Evolutionary conservation across 2,329 filamentous ascomycete genomes (phyloP).

Genomic region (Penicillium sp.): DNA sequence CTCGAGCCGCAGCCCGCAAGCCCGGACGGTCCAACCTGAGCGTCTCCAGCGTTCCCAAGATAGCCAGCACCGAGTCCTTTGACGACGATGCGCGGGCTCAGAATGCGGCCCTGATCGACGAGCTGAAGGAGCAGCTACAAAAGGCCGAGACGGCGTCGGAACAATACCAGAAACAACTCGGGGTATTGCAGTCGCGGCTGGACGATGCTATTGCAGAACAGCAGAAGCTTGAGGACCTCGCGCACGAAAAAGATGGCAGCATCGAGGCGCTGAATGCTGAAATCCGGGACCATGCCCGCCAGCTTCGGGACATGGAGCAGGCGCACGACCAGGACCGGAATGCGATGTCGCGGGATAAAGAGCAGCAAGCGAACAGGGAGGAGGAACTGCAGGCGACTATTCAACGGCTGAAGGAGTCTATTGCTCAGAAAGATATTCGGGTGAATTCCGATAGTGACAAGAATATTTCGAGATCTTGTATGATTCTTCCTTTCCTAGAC

Average conservation of each 20-base stretch:
- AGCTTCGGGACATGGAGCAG: conserved; percentile 85
- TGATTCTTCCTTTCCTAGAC: conserved; percentile 17
- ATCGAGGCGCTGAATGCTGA: conserved; percentile 78
- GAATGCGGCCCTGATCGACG: conserved; percentile 72
- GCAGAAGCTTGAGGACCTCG: conserved; percentile 77
- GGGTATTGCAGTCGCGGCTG: conserved; percentile 77
- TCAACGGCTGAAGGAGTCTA: conserved; percentile 82
- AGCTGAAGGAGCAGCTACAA: conserved; percentile 76
- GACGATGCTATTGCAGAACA: conserved; percentile 84
- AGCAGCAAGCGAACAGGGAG: conserved; percentile 76
- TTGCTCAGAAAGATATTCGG: conserved; percentile 68
- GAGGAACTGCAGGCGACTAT: conserved; percentile 89
- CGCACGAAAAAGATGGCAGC: conserved; percentile 81
- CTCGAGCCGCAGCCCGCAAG: conserved; percentile 65
- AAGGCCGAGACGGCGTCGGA: conserved; percentile 75
- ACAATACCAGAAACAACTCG: conserved; percentile 76
- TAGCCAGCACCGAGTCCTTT: conserved; percentile 44
- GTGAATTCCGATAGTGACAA: conserved; percentile 49
- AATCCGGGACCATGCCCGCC: conserved; percentile 75
- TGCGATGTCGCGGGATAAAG: conserved; percentile 85
- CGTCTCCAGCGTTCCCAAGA: conserved; percentile 42
- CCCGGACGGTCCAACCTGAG: conserved; percentile 43
- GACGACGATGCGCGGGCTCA: conserved; percentile 76
- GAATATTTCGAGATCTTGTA: conserved; percentile 51
- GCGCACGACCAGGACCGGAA: conserved; percentile 89